Conservation (phyloP, 2,329 filamentous ascomycete species). For the Arthrobotrys musiformis region DNA sequence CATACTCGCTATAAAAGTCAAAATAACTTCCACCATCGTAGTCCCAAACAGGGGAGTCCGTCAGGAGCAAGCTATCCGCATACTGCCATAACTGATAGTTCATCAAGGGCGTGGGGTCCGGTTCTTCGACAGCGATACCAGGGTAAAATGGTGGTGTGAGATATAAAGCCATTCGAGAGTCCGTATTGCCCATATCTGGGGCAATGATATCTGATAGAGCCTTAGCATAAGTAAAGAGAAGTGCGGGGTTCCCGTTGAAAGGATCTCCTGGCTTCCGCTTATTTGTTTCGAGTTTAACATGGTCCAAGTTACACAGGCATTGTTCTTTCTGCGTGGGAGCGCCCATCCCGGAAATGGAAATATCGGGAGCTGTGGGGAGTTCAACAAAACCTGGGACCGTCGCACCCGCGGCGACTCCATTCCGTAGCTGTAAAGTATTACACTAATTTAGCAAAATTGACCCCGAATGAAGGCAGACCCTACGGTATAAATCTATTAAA, state of each 20-base stretch:
- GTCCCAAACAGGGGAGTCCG: conserved; percentile 20
- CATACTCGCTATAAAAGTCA: conserved; percentile 35
- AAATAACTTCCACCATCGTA: conserved; percentile 36
- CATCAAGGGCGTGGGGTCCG: conserved; percentile 21
- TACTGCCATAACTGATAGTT: conserved; percentile 37
- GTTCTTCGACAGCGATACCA: conserved; percentile 19
- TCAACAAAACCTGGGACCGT: background rate
- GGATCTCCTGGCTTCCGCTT: conserved; percentile 12
- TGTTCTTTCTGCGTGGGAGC: background rate
- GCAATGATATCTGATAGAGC: background rate
- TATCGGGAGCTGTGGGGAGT: background rate
- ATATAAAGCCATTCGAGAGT: background rate
- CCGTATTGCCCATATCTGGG: background rate
- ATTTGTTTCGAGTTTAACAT: conserved; percentile 9
- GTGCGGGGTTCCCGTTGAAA: conserved; percentile 30
- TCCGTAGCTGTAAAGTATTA: background rate
- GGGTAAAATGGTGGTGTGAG: conserved; percentile 27
- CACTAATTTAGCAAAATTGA: background rate
- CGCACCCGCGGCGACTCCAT: background rate
- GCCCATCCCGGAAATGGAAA: background rate
- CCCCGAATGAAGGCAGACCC: background rate
- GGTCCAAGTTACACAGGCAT: conserved; percentile 24
- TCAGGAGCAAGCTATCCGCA: conserved; percentile 8
- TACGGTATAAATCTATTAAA: background rate
- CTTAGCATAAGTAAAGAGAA: conserved; percentile 28